Conservation (phyloP, 2,329 filamentous ascomycete genomes). For the Penicillium sp. region DNA sequence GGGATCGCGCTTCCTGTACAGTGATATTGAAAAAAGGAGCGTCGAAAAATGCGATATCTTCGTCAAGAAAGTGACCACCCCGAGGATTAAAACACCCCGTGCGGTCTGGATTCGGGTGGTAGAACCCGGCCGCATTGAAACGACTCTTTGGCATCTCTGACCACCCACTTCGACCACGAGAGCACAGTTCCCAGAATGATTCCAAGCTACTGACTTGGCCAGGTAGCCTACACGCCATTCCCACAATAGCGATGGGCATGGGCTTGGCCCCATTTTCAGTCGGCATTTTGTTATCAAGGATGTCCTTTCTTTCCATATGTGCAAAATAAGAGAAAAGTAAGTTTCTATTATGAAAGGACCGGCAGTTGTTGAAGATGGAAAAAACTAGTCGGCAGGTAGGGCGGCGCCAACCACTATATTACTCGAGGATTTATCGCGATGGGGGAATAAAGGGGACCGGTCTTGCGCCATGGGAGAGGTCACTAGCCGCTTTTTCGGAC, state of each 20-base stretch:
- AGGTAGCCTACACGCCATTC: conserved; percentile 33
- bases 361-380: not conserved
- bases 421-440: not conserved
- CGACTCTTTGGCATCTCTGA: conserved; percentile 27
- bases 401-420: not conserved
- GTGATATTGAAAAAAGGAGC: conserved; percentile 37
- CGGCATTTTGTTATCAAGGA: conserved; percentile 2
- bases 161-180: conserved; percentile 28
- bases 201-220: conserved; percentile 30
- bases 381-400: not conserved
- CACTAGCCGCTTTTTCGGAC: not conserved
- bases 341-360: not conserved
- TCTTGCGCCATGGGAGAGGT: not conserved
- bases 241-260: conserved; percentile 29
- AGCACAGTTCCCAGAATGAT: conserved; percentile 31
- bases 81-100: conserved; percentile 27
- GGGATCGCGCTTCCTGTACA: conserved; percentile 27
- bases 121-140: conserved; percentile 29
- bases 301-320: conserved; percentile 15
- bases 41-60: conserved; percentile 33
- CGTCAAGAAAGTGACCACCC: conserved; percentile 34
- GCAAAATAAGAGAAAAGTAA: conserved; percentile 2
- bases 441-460: not conserved
- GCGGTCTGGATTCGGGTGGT: conserved; percentile 29
- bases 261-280: conserved; percentile 15